Evolutionary conservation across 345 rosid species (phyloP), one percentile per base, ranked within the genome.

Genomic region (Salix arbutifolia): DNA sequence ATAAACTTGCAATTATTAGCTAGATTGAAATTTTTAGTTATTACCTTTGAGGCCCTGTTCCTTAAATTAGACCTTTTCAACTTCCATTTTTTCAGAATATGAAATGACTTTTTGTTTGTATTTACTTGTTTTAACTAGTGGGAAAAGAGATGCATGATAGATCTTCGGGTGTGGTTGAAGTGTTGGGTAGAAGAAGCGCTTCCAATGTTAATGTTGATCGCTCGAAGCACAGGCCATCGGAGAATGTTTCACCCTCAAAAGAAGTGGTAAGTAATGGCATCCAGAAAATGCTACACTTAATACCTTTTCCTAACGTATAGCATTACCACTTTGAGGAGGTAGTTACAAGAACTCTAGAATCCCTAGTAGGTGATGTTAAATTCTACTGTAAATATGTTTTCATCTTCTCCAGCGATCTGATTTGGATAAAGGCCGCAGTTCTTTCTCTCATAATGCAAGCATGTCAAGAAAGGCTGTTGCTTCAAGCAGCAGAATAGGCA

Each of bases 391-490:
- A 23, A 28, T 30, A 8, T 60, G 3, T 46, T 21, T 48, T 23
- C 17, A 19, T 65, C 23, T 30, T 67, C 67, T 66, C 9, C 73
- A 73, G 77, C 81, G 61, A 53, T 18, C 68, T 31, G 66, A 44
- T 46, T 17, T 56, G 60, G 77, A 73, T 38, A 73, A 52, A 73
- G 64, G 70, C 64, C 74, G 50, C 8, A 9, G 6, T 40, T 73
- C 68, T 14, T 4, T 46, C 17, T 40, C 81, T 21, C 80, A 58
- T 12, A 77, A 66, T 69, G 74, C 82, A 38, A 85, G 80, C 38
- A 5, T 73, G 28, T 85, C 88, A 21, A 83, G 71, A 72, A 85
- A 84, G 78, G 85, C 83, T 37, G 77, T 78, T 31, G 82, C 79
- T 67, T 80, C 84, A 14, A 73, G 82, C 81, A 85, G 85, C 77